Conservation (phyloP, 129 eudicot species). For the Centella asiatica region DNA sequence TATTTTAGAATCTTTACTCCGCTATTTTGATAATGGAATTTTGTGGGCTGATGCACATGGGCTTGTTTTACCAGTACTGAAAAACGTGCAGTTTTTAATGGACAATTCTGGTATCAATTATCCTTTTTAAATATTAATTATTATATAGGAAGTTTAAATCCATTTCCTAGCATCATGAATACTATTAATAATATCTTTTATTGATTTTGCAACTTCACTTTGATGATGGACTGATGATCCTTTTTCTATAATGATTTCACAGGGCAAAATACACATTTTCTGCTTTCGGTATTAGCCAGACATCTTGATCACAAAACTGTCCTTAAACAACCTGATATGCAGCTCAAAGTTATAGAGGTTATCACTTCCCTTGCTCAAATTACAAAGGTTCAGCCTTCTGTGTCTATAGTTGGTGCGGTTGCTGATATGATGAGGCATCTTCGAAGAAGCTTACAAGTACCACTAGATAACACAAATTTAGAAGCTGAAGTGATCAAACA, state of each 20-base stretch:
- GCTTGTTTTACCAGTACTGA: slow-evolving; percentile 74
- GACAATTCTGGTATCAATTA: slow-evolving; percentile 57
- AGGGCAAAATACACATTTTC: slow-evolving; percentile 85
- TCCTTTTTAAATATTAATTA: not conserved
- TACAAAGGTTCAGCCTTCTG: slow-evolving; percentile 60
- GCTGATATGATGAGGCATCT: slow-evolving; percentile 82
- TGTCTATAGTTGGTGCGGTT: slow-evolving; percentile 71
- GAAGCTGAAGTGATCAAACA: slow-evolving; percentile 49
- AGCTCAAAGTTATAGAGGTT: slow-evolving; percentile 62
- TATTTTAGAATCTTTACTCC: slow-evolving; percentile 80
- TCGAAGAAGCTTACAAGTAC: slow-evolving; percentile 64
- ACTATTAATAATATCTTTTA: not conserved
- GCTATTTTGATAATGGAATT: slow-evolving; percentile 61
- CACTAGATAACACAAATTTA: slow-evolving; percentile 62
- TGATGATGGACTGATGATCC: not conserved
- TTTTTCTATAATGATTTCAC: slow-evolving; percentile 20
- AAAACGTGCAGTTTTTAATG: slow-evolving; percentile 74
- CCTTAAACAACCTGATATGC: slow-evolving; percentile 84
- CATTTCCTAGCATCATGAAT: not conserved
- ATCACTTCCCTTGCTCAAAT: slow-evolving; percentile 58
- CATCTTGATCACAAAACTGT: slow-evolving; percentile 96
- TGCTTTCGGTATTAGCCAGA: slow-evolving; percentile 72
- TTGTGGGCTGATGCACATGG: slow-evolving; percentile 56
- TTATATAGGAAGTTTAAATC: not conserved
- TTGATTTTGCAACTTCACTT: not conserved